These are phyloP conservation scores for Persicaria tinctoria DNA, from an alignment of 148 eudicot species.

Conservation along the genomic window DNA sequence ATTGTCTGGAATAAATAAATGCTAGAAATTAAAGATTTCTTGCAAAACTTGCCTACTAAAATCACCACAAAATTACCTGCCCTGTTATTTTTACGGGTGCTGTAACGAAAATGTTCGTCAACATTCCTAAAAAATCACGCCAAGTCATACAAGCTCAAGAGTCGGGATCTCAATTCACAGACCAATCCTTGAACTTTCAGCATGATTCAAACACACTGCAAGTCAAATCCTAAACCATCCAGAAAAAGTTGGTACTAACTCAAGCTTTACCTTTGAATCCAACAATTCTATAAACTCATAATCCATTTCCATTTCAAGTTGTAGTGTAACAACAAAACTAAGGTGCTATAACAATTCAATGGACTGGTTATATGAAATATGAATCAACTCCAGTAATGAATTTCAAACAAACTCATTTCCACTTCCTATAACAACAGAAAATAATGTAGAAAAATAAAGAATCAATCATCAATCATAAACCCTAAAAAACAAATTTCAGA, in stretches of 20 bases:
- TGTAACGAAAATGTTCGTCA: not conserved
- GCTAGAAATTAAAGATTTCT: not conserved
- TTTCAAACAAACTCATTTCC: not conserved
- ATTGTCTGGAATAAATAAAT: not conserved
- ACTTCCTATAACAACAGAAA: not conserved
- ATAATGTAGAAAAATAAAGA: constrained; percentile 4
- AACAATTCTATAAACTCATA: not conserved
- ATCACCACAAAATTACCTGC: not conserved
- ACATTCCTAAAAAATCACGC: too few relatives aligned
- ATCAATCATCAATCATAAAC: not conserved
- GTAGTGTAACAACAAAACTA: not conserved
- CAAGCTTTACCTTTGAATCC: not conserved
- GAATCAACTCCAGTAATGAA: not conserved
- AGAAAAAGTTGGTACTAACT: not conserved
- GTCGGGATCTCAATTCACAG: not conserved
- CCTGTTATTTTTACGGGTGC: not conserved
- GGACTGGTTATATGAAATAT: not conserved
- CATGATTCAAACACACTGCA: not conserved
- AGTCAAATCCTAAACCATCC: not conserved
- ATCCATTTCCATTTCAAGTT: not conserved
- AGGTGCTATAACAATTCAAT: not conserved
- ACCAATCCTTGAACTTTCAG: not conserved
- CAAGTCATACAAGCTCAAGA: not conserved
- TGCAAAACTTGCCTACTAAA: not conserved
- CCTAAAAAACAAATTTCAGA: not conserved